Evolutionary conservation across 306 rosid species (phyloP), one percentile per base, ranked within the genome.

Genomic region (Pterocarpus santalinus): DNA sequence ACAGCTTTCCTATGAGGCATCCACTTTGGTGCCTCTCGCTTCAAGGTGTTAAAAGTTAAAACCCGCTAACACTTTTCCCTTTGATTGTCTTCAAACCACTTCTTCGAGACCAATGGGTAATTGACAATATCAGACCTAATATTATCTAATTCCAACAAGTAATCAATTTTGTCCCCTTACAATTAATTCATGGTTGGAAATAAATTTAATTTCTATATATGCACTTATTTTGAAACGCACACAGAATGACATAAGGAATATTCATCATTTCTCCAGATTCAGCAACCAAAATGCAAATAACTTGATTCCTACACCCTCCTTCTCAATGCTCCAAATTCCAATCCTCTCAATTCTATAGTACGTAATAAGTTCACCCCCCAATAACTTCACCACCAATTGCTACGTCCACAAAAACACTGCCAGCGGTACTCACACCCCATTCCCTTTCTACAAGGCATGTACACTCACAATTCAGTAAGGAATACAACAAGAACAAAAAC

Each of bases 111-210:
- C 68, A 58, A 39, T 1, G 34, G 34, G 16, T 30, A 43, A 65
- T 22, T 17, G 38, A 14, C 49, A 63, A 76, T 6, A 34, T 16
- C 61, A 49, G 4, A 22, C 5, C 43, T 38, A 77, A 53, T 30
- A 76, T n/a, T 32, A 75, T 77, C n/a, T 35, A 65, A 52, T 14
- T 38, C 52, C 38, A 51, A 64, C 35, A 76, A 77, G 30, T 47
- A 51, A 22, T 22, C 64, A 17, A 8, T 34, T 65, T 15, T 28
- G 53, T 17, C 35, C 53, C 73, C 8, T 64, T 53, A 65, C 56
- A 52, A 65, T 53, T 38, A 65, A 77, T 5, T 22, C 57, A n/a
- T 47, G 30, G 57, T 7, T 33, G 36, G 52, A 34, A 71, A 72
- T 17, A 80, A 64, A 46, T 70, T 69, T 38, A 34, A 44, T 30